These are phyloP conservation scores for Globisporangium apiculatum DNA, from an alignment of 352 stramenopile genomes.

Conservation along the genomic window DNA sequence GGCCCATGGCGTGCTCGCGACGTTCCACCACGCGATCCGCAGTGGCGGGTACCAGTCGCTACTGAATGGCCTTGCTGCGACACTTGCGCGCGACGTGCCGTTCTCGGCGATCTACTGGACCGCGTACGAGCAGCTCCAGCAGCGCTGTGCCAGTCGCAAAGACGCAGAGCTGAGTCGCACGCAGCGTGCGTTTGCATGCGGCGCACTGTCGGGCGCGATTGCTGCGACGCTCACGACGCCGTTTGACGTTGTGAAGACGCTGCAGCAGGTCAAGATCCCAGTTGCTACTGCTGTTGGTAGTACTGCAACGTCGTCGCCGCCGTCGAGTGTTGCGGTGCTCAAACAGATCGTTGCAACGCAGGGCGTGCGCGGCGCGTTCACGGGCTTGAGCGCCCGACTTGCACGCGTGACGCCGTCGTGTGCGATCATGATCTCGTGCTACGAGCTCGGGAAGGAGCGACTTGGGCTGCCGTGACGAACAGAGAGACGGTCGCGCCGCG, in stretches of 20 bases:
- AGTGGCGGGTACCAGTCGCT: conserved; percentile 73
- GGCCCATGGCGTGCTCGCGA: conserved; percentile 23
- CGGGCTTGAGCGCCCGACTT: conserved; percentile 55
- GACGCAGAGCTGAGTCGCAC: conserved; percentile 27
- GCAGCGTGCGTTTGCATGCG: conserved; percentile 80
- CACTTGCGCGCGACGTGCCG: conserved; percentile 91
- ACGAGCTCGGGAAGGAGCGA: conserved; percentile 75
- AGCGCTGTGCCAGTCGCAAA: conserved; percentile 7
- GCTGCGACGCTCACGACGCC: conserved; percentile 90
- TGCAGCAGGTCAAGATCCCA: conserved; percentile 58
- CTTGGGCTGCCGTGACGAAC: conserved; percentile 36
- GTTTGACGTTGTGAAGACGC: conserved; percentile 95
- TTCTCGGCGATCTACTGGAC: conserved; percentile 96
- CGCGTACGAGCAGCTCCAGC: conserved; percentile 81
- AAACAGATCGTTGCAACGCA: conserved; percentile 40
- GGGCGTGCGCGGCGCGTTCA: conserved; percentile 48
- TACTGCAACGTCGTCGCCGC: conserved; percentile 10
- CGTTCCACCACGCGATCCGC: conserved; percentile 49
- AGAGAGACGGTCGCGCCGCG: not conserved
- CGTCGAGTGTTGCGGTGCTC: conserved; percentile 34
- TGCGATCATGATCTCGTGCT: conserved; percentile 86
- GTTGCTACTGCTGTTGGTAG: conserved; percentile 18
- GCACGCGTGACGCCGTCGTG: conserved; percentile 68
- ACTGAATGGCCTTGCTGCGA: conserved; percentile 85
- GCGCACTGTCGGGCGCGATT: conserved; percentile 79